Base-by-base conservation (phyloP, 2,329 filamentous ascomycete genomes). In the Fusarium kyushuense region DNA sequence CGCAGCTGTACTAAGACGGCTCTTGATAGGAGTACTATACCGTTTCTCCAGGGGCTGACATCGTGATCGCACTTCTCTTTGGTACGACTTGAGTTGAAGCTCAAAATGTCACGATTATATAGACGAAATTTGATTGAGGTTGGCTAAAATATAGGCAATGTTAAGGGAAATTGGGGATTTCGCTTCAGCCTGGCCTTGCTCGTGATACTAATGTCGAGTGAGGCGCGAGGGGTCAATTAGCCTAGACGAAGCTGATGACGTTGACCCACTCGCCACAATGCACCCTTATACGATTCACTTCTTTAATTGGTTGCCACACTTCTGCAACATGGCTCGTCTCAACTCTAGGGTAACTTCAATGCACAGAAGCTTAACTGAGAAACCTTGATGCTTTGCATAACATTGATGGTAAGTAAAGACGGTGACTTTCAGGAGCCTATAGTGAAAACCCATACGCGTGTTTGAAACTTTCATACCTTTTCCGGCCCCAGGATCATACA, bases 1-100 rank as follows among this genome's bases (percentile, higher is more conserved):
- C 49, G 62, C 64, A 71, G 58, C 27, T 57, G 42, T 53, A 32
- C 49, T 21, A 47, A 43, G 35, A 41, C 38, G 30, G 54, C 33
- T 42, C 32, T 40, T 41, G 23, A 47, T 49, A 48, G 54, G 56
- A 69, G 73, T 48, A 56, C 76, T 80, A 74, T 79, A 84, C 83
- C 77, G 79, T 77, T 69, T 82, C 77, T 66, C 76, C 74, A 48
- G 82, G 79, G 60, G 79, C 76, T 69, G 82, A 80, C 82, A 84
- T 84, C 57, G 58, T 78, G 52, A 51, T 49, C 32, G 33, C 36
- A 38, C 36, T 40, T 55, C 6, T 68, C 48, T 42, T 35, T 53
- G 54, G 41, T 32, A 58, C 45, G 48, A 19, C 38, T 49, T 23
- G 35, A n/a, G 32, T 38, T 42, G 41, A 19, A 33, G 54, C 47